These are phyloP conservation scores for Colletotrichum sp. DNA, from an alignment of 2,329 filamentous ascomycete genomes.

Conservation along the genomic window DNA sequence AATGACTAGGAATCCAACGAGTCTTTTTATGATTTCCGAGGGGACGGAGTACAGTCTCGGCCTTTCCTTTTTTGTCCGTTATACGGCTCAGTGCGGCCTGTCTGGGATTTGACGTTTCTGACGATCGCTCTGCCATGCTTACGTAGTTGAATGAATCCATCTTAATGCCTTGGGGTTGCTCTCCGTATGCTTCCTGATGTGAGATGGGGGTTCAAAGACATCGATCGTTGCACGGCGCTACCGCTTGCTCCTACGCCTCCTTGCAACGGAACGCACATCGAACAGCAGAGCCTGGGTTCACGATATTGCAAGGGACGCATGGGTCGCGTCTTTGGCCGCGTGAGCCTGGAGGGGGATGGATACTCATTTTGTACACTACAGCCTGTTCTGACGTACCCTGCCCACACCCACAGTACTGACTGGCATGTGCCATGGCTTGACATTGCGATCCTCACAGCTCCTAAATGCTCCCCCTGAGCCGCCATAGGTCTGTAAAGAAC, in stretches of 20 bases:
- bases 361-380: not conserved
- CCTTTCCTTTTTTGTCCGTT: conserved; percentile 25
- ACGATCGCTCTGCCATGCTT: conserved; percentile 25
- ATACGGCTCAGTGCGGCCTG: conserved; percentile 18
- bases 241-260: not conserved
- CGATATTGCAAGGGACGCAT: not conserved
- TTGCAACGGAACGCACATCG: not conserved
- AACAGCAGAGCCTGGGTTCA: not conserved
- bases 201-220: not conserved
- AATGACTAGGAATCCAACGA: conserved; percentile 24
- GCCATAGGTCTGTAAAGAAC: too few relatives aligned
- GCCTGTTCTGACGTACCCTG: not conserved
- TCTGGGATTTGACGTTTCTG: conserved; percentile 22
- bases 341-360: not conserved
- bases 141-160: conserved; percentile 27
- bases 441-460: not conserved
- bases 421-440: not conserved
- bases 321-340: not conserved
- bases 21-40: conserved; percentile 28
- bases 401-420: not conserved
- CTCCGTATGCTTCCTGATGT: not conserved
- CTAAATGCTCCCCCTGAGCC: not conserved
- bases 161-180: conserved; percentile 17
- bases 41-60: conserved; percentile 28
- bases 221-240: not conserved